Percentiles rank a stretch among this genome's conserved stretches.
Evolutionary conservation across 176 grass and related monocot genomes (phyloP).

Genomic region (sorghum (Sorghum bicolor)): Sorghum_bicolor_NCBIv3 NC_012877.2:16243501-16244000

Average conservation of each 20-base stretch:
- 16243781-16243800: conserved; percentile 89
- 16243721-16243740: conserved; percentile 96
- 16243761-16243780: conserved; percentile 91
- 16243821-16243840: conserved; percentile 52
- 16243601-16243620: neutral
- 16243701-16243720: conserved; percentile 89
- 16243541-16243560: neutral
- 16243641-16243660: neutral
- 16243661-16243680: conserved; percentile 47
- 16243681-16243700: conserved; percentile 93
- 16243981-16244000: conserved; percentile 99
- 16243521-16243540: neutral
- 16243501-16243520: neutral
- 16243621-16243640: neutral
- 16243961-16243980: conserved; percentile 95
- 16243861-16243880: conserved; percentile 1
- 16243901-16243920: conserved; percentile 58
- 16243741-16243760: conserved; percentile 98
- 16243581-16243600: neutral
- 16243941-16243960: conserved; percentile 98
- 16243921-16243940: conserved; percentile 92
- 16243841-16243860: neutral
- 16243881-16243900: conserved; percentile 14
- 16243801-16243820: conserved; percentile 96
- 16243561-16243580: neutral